Percentiles rank a stretch among this genome's conserved stretches.
Evolutionary conservation across 345 rosid species (phyloP).

Genomic region (Melaleuca alternifolia): DNA sequence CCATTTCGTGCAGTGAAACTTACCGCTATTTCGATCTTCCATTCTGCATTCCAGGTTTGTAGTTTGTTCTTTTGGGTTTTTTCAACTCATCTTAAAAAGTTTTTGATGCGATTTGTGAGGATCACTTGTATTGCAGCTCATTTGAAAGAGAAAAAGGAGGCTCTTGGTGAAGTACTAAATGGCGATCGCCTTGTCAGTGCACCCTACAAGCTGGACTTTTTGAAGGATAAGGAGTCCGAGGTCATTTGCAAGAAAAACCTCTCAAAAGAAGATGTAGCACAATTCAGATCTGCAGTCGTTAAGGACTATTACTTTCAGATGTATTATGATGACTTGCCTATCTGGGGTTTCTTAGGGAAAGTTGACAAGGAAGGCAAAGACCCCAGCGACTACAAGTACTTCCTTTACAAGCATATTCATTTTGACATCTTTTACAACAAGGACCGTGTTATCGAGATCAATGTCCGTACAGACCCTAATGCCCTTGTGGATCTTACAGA

Average conservation of each 20-base stretch:
- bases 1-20: slow-evolving; percentile 28
- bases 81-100: background rate
- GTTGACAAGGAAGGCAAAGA: slow-evolving; percentile 36
- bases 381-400: slow-evolving; percentile 36
- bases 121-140: slow-evolving; percentile 9
- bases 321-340: slow-evolving; percentile 49
- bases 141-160: slow-evolving; percentile 43
- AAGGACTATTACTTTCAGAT: slow-evolving; percentile 52
- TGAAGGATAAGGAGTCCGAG: slow-evolving; percentile 26
- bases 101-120: background rate
- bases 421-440: slow-evolving; percentile 37
- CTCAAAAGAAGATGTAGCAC: slow-evolving; percentile 27
- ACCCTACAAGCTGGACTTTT: slow-evolving; percentile 34
- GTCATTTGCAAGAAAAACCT: slow-evolving; percentile 25
- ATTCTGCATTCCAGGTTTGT: slow-evolving; percentile 40
- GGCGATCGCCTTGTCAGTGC: slow-evolving; percentile 49
- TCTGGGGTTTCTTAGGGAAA: slow-evolving; percentile 49
- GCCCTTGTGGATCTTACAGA: slow-evolving; percentile 34
- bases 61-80: background rate
- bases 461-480: slow-evolving; percentile 26
- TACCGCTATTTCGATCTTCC: slow-evolving; percentile 50
- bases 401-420: slow-evolving; percentile 33
- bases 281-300: slow-evolving; percentile 20
- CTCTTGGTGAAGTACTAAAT: slow-evolving; percentile 46
- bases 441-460: slow-evolving; percentile 40